Conservation (phyloP, 306 rosid species). For the Oxytropis ochrocephala region DNA sequence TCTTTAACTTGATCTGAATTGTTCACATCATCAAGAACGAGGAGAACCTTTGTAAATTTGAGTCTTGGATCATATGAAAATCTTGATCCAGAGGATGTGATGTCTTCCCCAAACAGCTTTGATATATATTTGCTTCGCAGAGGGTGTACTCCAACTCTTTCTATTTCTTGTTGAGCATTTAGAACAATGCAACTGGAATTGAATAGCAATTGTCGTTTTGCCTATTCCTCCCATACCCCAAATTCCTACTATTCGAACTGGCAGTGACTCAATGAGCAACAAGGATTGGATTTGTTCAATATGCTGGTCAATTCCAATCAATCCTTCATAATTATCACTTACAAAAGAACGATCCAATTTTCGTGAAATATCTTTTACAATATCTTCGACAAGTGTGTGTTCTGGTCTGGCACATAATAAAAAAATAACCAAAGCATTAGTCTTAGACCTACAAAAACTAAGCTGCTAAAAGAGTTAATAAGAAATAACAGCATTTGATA, state of each 20-base stretch:
- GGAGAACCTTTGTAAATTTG: neutral
- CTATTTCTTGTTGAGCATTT: neutral
- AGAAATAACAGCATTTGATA: neutral
- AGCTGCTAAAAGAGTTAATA: too few species aligned
- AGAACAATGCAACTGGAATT: neutral
- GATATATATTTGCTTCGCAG: neutral
- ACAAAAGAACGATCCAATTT: neutral
- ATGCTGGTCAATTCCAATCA: conserved; percentile 15
- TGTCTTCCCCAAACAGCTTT: neutral
- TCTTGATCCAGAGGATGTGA: neutral
- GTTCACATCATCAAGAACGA: neutral
- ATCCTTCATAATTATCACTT: neutral
- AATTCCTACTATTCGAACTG: conserved; percentile 5
- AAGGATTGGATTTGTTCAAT: neutral
- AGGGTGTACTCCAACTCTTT: neutral
- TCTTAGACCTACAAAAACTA: too few species aligned
- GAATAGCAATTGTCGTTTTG: conserved; percentile 6
- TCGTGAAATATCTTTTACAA: neutral
- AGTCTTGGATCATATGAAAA: neutral
- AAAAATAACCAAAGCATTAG: too few species aligned
- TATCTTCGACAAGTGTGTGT: neutral
- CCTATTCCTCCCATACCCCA: conserved; percentile 17
- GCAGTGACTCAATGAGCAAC: neutral
- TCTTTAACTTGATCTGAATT: neutral
- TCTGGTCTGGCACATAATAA: neutral